These are phyloP conservation scores for Termitomyces titanicus DNA, from an alignment of 768 basidiomycete genomes.

Conservation along the genomic window DNA sequence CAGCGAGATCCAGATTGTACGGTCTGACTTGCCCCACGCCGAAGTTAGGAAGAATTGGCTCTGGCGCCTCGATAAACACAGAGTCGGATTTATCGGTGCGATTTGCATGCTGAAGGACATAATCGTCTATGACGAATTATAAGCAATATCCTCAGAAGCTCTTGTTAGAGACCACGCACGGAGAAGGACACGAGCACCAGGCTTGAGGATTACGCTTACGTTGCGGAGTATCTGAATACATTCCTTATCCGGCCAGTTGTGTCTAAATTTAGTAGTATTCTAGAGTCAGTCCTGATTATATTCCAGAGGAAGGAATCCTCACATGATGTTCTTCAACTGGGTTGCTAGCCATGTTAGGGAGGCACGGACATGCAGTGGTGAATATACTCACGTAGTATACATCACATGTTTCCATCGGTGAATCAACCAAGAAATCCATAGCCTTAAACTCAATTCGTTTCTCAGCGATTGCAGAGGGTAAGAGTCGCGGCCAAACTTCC, in stretches of 20 bases:
- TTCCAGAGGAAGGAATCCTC: conserved; percentile 1
- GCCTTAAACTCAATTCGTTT: conserved; percentile 32
- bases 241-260: conserved; percentile 38
- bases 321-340: conserved; percentile 35
- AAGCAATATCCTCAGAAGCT: conserved; percentile 26
- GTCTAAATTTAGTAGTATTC: conserved; percentile 19
- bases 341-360: not conserved
- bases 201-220: conserved; percentile 31
- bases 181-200: conserved; percentile 20
- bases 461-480: conserved; percentile 30
- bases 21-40: conserved; percentile 35
- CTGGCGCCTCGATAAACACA: conserved; percentile 20
- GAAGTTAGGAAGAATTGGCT: conserved; percentile 46
- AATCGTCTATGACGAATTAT: conserved; percentile 26
- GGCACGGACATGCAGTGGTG: not conserved
- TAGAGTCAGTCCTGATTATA: not conserved
- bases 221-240: conserved; percentile 31
- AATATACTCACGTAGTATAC: conserved; percentile 33
- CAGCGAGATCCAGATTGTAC: conserved; percentile 43
- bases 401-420: conserved; percentile 31
- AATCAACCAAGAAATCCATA: conserved; percentile 35
- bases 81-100: too few species aligned
- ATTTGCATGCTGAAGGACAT: conserved; percentile 25
- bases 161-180: conserved; percentile 9
- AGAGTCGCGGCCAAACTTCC: conserved; percentile 29